Evolutionary conservation across 768 basidiomycete species (phyloP).

Genomic region (Trametes meyenii): DNA sequence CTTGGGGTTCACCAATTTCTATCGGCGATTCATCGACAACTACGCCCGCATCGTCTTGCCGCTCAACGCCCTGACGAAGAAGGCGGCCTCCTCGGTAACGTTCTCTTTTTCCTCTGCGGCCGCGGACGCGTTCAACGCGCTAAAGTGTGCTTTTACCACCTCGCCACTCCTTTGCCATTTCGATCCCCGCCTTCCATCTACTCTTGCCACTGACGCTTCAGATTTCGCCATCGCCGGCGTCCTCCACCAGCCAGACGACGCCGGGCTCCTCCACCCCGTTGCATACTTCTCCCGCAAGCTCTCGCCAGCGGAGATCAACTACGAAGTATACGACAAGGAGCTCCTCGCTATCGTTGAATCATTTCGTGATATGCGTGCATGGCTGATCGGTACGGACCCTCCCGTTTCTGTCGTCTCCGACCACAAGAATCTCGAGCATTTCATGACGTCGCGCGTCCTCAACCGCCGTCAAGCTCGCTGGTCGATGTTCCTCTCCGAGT

Average conservation of each 20-base stretch:
- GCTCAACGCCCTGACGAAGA: constrained; percentile 31
- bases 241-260: too few relatives aligned
- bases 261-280: too few relatives aligned
- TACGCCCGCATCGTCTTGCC: constrained; percentile 34
- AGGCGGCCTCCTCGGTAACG: constrained; percentile 14
- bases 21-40: constrained; percentile 32
- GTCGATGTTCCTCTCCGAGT: too few relatives aligned
- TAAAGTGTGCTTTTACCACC: constrained; percentile 30
- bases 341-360: constrained; percentile 47
- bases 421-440: too few relatives aligned
- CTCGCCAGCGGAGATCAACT: too few relatives aligned
- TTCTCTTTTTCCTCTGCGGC: constrained; percentile 23
- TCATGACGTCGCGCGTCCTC: too few relatives aligned
- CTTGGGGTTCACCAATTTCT: too few relatives aligned
- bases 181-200: constrained; percentile 25
- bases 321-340: too few relatives aligned
- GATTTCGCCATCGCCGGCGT: constrained; percentile 27
- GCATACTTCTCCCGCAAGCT: too few relatives aligned
- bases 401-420: constrained; percentile 33
- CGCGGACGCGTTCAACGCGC: constrained; percentile 32
- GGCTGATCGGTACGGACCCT: constrained; percentile 27
- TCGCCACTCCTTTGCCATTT: constrained; percentile 29
- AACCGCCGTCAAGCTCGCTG: too few relatives aligned
- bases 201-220: constrained; percentile 25
- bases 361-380: constrained; percentile 38